Percentiles rank a stretch among this genome's conserved stretches.
phyloP scores from a whole-genome alignment of 345 rosid species.

The Anastatica hierochuntica region DNA sequence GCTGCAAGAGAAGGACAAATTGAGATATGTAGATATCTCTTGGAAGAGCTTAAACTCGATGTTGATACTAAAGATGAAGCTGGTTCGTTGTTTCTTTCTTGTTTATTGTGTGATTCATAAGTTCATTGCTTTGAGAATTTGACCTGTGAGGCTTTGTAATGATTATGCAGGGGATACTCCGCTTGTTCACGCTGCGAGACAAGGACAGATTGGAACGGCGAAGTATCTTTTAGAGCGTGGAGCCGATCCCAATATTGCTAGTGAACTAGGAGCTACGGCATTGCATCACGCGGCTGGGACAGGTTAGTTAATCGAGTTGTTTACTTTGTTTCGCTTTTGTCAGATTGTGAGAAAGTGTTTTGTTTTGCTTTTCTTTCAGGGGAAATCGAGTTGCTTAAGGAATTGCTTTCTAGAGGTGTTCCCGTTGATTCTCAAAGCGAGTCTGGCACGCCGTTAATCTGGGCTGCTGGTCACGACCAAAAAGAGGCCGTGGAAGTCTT shows the following conservation, averaged over 20 bases:
- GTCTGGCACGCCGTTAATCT: slow-evolving; percentile 76
- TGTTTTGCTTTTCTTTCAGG: slow-evolving; percentile 32
- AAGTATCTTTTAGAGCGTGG: slow-evolving; percentile 73
- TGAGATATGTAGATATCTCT: slow-evolving; percentile 67
- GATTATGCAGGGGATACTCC: slow-evolving; percentile 70
- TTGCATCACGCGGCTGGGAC: slow-evolving; percentile 86
- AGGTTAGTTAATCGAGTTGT: too few relatives aligned
- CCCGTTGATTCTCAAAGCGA: slow-evolving; percentile 82
- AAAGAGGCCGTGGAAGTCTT: slow-evolving; percentile 63
- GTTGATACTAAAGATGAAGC: slow-evolving; percentile 67
- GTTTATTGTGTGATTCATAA: too few relatives aligned
- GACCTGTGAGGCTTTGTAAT: slow-evolving; percentile 8
- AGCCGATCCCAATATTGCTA: slow-evolving; percentile 60
- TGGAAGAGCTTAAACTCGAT: slow-evolving; percentile 71
- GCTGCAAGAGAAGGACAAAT: slow-evolving; percentile 85
- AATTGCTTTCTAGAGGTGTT: slow-evolving; percentile 55
- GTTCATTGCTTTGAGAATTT: neutral
- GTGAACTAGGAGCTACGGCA: slow-evolving; percentile 80
- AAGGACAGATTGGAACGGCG: slow-evolving; percentile 66
- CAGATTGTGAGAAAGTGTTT: too few relatives aligned
- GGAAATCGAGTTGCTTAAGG: slow-evolving; percentile 49
- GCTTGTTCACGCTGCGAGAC: slow-evolving; percentile 85
- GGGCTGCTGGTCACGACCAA: slow-evolving; percentile 93
- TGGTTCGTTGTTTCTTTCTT: slow-evolving; percentile 36
- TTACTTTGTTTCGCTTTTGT: neutral